phyloP scores from a whole-genome alignment of 768 basidiomycete species.

The Lyophyllum shimeji region DNA sequence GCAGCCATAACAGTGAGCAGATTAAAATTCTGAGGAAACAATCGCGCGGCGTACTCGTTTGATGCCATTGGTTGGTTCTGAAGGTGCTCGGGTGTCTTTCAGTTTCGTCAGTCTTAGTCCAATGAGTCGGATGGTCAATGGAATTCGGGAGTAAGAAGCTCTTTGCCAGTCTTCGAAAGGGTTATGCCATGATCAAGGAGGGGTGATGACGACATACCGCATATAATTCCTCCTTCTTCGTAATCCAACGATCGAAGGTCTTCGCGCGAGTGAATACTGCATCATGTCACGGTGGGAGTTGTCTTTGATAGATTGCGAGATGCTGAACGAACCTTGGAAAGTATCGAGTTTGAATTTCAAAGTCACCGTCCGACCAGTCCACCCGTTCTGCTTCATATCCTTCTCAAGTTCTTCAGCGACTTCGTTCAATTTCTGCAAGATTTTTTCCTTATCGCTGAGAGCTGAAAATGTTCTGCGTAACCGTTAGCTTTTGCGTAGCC shows the following conservation, averaged over 20 bases:
- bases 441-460: constrained; percentile 59
- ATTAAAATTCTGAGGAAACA: background rate
- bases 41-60: constrained; percentile 54
- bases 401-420: constrained; percentile 79
- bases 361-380: constrained; percentile 86
- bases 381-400: constrained; percentile 78
- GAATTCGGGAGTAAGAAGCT: constrained; percentile 77
- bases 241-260: constrained; percentile 76
- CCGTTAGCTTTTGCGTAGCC: background rate
- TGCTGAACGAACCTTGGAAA: constrained; percentile 60
- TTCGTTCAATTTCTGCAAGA: constrained; percentile 76
- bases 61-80: constrained; percentile 54
- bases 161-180: constrained; percentile 65
- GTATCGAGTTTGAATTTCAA: constrained; percentile 93
- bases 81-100: constrained; percentile 66
- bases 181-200: constrained; percentile 1
- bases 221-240: constrained; percentile 75
- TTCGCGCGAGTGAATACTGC: constrained; percentile 81
- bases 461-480: constrained; percentile 71
- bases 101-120: constrained; percentile 88
- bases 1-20: background rate
- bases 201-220: constrained; percentile 43
- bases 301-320: background rate
- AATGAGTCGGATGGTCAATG: constrained; percentile 78
- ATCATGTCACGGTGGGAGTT: background rate